Conservation (phyloP, 148 eudicot species). For the Nepenthes mirabilis region DNA sequence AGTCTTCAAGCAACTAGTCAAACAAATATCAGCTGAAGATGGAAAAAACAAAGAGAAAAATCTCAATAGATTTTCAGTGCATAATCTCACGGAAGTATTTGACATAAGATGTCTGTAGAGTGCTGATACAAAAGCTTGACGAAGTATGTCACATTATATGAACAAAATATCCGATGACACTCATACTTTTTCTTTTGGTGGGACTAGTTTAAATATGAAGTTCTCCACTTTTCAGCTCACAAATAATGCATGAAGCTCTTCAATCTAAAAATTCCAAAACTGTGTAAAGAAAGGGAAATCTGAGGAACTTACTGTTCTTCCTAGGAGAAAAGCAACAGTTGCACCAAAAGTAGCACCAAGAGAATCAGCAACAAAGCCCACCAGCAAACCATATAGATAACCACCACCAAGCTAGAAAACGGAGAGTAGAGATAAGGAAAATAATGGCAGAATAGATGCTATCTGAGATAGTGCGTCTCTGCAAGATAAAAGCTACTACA, state of each 20-base stretch:
- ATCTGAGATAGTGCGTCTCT: neutral
- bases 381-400: slow-evolving; percentile 81
- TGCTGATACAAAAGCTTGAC: too few relatives aligned
- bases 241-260: neutral
- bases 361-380: slow-evolving; percentile 88
- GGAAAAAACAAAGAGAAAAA: too few relatives aligned
- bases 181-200: neutral
- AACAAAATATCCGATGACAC: neutral
- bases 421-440: slow-evolving; percentile 1
- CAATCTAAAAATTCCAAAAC: neutral
- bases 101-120: too few relatives aligned
- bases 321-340: slow-evolving; percentile 79
- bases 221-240: neutral
- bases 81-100: too few relatives aligned
- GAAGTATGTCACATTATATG: neutral
- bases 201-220: neutral
- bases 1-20: neutral
- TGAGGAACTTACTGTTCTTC: slow-evolving; percentile 64
- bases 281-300: neutral
- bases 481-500: too few relatives aligned
- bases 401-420: slow-evolving; percentile 84
- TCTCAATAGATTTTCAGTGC: too few relatives aligned
- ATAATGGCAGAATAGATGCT: neutral
- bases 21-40: too few relatives aligned
- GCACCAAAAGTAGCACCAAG: slow-evolving; percentile 87